Evolutionary conservation across 345 rosid species (phyloP).

Genomic region (Eucalyptus polyanthemos): DNA sequence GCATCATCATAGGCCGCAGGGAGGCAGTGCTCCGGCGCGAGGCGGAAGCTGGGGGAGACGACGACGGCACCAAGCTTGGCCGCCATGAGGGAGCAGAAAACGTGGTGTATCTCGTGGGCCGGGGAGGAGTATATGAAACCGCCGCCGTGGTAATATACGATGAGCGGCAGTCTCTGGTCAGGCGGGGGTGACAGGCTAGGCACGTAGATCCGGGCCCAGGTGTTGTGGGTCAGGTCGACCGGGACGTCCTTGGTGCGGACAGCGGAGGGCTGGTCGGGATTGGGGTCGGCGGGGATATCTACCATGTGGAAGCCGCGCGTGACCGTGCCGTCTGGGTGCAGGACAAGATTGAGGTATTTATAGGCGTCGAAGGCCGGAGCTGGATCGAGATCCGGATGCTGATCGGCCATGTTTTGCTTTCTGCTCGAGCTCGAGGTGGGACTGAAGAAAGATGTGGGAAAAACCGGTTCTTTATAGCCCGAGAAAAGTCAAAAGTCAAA

Average conservation of each 20-base stretch:
- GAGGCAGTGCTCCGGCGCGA: conserved; percentile 7
- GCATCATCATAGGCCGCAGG: conserved; percentile 7
- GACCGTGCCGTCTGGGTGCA: background rate
- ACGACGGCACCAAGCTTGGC: conserved; percentile 8
- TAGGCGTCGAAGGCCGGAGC: background rate
- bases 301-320: background rate
- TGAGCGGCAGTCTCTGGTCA: conserved; percentile 13
- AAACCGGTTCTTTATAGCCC: background rate
- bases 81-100: background rate
- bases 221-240: background rate
- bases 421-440: background rate
- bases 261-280: background rate
- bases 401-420: background rate
- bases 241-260: background rate
- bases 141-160: conserved; percentile 21
- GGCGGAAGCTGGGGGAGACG: conserved; percentile 15
- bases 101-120: background rate
- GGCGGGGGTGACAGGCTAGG: background rate
- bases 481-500: background rate
- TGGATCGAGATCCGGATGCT: background rate
- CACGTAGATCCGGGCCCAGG: background rate
- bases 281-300: background rate
- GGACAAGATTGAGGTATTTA: background rate
- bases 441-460: background rate
- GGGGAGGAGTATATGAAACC: conserved; percentile 2